A percentile compares a stretch with the other conserved stretches of the same genome.
phyloP scores from a whole-genome alignment of 805 yeast species.

The Alloascoidea africana region DNA sequence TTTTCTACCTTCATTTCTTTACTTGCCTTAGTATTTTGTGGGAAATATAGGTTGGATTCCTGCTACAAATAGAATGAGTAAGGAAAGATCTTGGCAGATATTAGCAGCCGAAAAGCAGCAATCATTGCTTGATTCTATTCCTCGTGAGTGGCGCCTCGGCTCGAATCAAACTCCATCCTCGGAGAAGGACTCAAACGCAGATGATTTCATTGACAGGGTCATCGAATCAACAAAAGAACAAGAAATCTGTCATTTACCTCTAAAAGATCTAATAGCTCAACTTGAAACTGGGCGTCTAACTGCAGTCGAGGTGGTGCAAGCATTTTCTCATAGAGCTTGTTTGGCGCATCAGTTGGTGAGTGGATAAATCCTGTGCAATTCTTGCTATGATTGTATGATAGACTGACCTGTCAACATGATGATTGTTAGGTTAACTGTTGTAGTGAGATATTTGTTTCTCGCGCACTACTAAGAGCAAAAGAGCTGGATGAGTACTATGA shows the following conservation, averaged over 20 bases:
- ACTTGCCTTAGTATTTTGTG: too few species aligned
- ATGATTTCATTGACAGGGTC: not conserved
- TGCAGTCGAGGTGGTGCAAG: constrained; percentile 31
- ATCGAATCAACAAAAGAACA: not conserved
- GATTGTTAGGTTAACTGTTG: too few species aligned
- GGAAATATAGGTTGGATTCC: too few species aligned
- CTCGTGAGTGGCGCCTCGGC: too few species aligned
- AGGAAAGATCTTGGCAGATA: too few species aligned
- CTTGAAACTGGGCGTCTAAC: constrained; percentile 19
- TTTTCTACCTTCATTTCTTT: too few species aligned
- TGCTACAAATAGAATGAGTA: too few species aligned
- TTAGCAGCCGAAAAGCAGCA: too few species aligned
- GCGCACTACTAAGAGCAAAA: constrained; percentile 40
- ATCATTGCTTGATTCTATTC: too few species aligned
- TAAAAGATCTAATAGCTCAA: not conserved
- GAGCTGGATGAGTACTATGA: constrained; percentile 34
- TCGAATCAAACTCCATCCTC: not conserved
- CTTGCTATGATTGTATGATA: constrained; percentile 13
- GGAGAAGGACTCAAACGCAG: not conserved
- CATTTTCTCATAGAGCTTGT: constrained; percentile 44
- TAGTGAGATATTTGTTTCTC: constrained; percentile 27
- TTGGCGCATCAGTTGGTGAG: constrained; percentile 41
- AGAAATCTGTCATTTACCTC: not conserved
- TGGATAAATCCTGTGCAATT: too few species aligned
- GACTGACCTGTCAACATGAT: constrained; percentile 16